phyloP scores from a whole-genome alignment of 108 stramenopile genomes.

The Pseudonitzschia pungens region DNA sequence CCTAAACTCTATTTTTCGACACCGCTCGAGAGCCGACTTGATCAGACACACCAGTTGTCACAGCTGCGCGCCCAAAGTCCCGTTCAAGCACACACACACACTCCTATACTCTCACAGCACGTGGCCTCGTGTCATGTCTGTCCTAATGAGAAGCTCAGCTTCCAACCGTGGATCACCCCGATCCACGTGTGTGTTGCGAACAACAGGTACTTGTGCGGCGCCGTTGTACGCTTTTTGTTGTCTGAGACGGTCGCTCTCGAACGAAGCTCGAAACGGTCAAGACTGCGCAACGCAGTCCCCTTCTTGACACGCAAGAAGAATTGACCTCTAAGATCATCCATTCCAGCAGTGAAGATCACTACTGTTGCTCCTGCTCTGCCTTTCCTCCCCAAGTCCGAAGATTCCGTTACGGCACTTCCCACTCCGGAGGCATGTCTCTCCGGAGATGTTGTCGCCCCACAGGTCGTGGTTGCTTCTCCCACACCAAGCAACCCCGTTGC shows the following conservation, averaged over 20 bases:
- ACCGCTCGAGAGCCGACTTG: not conserved
- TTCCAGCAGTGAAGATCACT: slow-evolving; percentile 91
- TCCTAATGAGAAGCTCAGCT: slow-evolving; percentile 13
- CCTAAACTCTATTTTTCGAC: slow-evolving; percentile 22
- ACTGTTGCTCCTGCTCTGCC: slow-evolving; percentile 37
- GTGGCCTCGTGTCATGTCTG: not conserved
- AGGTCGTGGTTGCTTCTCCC: not conserved
- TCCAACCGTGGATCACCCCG: slow-evolving; percentile 3
- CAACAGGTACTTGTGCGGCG: not conserved
- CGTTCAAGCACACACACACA: slow-evolving; percentile 19
- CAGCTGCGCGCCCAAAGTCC: not conserved
- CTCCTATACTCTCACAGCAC: slow-evolving; percentile 20
- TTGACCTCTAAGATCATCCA: slow-evolving; percentile 75
- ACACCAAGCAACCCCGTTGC: not conserved
- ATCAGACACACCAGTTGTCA: not conserved
- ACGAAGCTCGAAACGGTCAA: slow-evolving; percentile 15
- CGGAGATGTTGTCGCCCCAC: slow-evolving; percentile 5
- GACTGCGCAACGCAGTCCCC: slow-evolving; percentile 20
- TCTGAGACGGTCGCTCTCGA: not conserved
- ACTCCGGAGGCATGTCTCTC: slow-evolving; percentile 13
- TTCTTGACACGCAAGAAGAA: slow-evolving; percentile 5
- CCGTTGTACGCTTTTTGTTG: not conserved
- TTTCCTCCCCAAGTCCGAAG: slow-evolving; percentile 23
- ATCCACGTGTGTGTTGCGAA: slow-evolving; percentile 11
- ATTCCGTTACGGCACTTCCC: slow-evolving; percentile 10